phyloP scores from a whole-genome alignment of 2,329 filamentous ascomycete genomes.

The Penicillium glabrum region DNA sequence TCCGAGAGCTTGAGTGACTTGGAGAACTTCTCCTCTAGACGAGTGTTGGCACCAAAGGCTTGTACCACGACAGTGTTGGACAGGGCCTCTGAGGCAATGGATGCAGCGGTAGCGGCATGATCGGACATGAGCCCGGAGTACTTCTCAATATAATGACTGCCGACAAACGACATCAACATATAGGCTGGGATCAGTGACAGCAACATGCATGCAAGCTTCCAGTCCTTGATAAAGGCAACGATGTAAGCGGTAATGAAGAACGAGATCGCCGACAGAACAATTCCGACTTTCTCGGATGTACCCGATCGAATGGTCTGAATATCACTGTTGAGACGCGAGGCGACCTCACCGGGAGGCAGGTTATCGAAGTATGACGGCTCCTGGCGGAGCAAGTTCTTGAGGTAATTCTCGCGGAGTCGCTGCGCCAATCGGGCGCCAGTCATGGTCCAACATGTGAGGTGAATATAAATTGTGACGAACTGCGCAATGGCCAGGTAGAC shows the following conservation, averaged over 20 bases:
- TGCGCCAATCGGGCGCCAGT: conserved; percentile 64
- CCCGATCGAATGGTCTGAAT: conserved; percentile 67
- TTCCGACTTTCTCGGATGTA: conserved; percentile 69
- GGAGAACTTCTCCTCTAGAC: conserved; percentile 61
- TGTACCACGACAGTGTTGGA: conserved; percentile 63
- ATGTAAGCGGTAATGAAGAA: conserved; percentile 69
- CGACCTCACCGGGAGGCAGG: conserved; percentile 62
- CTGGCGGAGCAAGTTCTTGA: conserved; percentile 59
- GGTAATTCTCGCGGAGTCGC: conserved; percentile 61
- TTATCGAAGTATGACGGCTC: conserved; percentile 65
- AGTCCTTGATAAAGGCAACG: conserved; percentile 66
- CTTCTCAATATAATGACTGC: conserved; percentile 55
- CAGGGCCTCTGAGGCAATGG: conserved; percentile 63
- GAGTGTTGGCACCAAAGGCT: conserved; percentile 60
- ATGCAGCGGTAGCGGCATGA: conserved; percentile 58
- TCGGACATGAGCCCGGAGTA: conserved; percentile 53
- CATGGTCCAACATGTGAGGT: conserved; percentile 65
- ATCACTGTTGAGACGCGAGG: conserved; percentile 63
- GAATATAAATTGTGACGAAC: conserved; percentile 64
- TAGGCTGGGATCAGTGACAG: conserved; percentile 64
- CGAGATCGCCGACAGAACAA: conserved; percentile 60
- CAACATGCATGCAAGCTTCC: conserved; percentile 63
- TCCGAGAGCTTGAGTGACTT: conserved; percentile 52
- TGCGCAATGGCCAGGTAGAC: conserved; percentile 65
- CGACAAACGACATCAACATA: conserved; percentile 58